phyloP scores from a whole-genome alignment of 73 alveolate genomes.

The Halteria grandinella region DNA sequence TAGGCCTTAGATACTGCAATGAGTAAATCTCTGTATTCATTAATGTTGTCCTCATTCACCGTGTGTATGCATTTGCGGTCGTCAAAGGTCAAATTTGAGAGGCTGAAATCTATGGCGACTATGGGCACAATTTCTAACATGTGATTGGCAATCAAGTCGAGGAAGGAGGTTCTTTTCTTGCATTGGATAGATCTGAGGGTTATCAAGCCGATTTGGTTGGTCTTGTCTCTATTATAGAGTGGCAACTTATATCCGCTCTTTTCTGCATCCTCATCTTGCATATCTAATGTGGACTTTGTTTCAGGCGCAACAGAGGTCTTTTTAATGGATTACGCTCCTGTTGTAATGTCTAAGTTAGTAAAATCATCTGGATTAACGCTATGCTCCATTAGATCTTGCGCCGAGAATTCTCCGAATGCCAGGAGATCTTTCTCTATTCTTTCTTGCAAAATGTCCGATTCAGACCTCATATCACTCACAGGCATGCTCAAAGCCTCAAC shows the following conservation, averaged over 20 bases:
- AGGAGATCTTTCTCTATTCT: constrained; percentile 34
- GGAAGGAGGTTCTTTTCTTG: constrained; percentile 23
- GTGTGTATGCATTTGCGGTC: constrained; percentile 51
- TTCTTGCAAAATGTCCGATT: constrained; percentile 10
- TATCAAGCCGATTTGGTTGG: constrained; percentile 25
- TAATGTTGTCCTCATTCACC: constrained; percentile 38
- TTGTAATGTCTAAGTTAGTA: background rate
- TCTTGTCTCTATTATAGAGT: constrained; percentile 12
- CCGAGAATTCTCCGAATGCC: constrained; percentile 44
- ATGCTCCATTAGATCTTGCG: constrained; percentile 22
- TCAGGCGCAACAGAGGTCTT: background rate
- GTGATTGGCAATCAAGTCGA: constrained; percentile 4
- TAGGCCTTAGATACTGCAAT: constrained; percentile 18
- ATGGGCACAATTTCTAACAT: constrained; percentile 50
- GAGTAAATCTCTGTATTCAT: constrained; percentile 41
- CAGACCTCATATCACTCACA: constrained; percentile 8
- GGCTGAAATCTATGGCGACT: constrained; percentile 32
- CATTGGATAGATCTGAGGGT: constrained; percentile 34
- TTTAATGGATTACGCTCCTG: background rate
- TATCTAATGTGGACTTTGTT: background rate
- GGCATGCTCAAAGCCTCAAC: background rate
- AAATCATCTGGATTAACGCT: constrained; percentile 13
- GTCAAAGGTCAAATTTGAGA: constrained; percentile 50
- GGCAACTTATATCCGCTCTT: constrained; percentile 38
- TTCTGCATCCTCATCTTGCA: constrained; percentile 27